These are phyloP conservation scores for Sechiopsis laciniata DNA, from an alignment of 306 rosid species.

Conservation along the genomic window DNA sequence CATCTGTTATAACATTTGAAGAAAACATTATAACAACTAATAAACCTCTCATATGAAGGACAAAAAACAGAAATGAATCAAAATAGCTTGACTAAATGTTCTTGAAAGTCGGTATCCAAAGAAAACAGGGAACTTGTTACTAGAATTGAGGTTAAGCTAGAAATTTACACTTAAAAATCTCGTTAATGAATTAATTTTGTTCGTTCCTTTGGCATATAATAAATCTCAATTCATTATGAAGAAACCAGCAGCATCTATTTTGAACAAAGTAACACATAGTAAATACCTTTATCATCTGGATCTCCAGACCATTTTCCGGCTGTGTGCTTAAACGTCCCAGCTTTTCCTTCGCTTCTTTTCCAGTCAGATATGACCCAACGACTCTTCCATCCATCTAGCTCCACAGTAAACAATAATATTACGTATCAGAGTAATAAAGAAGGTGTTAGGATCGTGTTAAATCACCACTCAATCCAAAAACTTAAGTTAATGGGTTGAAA, in stretches of 20 bases:
- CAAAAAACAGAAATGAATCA: neutral
- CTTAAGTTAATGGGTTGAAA: too few species aligned
- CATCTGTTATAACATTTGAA: neutral
- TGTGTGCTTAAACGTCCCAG: constrained; percentile 81
- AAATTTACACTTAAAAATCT: neutral
- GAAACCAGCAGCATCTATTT: neutral
- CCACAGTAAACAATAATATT: neutral
- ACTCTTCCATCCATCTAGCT: constrained; percentile 66
- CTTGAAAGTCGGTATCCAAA: neutral
- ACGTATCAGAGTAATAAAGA: neutral
- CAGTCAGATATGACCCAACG: constrained; percentile 89
- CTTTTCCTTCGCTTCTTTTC: constrained; percentile 80
- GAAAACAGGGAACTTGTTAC: neutral
- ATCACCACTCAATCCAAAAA: too few species aligned
- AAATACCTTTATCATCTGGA: constrained; percentile 80
- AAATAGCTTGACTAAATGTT: neutral
- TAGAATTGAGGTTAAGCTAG: neutral
- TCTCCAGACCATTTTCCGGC: constrained; percentile 92
- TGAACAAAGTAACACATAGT: neutral
- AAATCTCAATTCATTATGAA: neutral
- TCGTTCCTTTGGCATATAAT: neutral
- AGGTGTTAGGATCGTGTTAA: too few species aligned
- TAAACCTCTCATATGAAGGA: neutral
- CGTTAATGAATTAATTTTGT: neutral
- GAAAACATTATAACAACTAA: neutral